A percentile compares a stretch with the other conserved stretches of the same genome.
Conservation (phyloP, 352 stramenopile species). For the Phytophthora sp. region DNA sequence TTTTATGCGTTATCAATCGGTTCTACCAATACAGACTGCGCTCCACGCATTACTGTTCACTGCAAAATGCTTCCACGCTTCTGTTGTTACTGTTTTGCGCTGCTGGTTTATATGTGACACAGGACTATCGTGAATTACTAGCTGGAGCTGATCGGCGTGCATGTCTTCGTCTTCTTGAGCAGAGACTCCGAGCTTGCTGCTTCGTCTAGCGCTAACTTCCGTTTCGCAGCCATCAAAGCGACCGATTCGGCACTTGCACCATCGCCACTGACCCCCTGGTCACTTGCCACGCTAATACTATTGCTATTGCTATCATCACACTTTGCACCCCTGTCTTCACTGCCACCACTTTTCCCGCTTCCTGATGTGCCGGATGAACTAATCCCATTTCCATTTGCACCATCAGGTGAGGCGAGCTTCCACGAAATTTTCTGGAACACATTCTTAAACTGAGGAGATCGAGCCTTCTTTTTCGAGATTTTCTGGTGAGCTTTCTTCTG, state of each 20-base stretch:
- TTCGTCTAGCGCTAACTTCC: slow-evolving; percentile 70
- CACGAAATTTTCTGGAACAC: slow-evolving; percentile 85
- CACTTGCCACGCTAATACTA: slow-evolving; percentile 44
- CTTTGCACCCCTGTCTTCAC: slow-evolving; percentile 13
- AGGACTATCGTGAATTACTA: slow-evolving; percentile 26
- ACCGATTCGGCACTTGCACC: slow-evolving; percentile 14
- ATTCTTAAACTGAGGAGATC: slow-evolving; percentile 73
- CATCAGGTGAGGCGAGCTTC: slow-evolving; percentile 42
- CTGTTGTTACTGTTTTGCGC: slow-evolving; percentile 26
- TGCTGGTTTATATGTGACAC: slow-evolving; percentile 28
- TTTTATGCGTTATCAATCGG: slow-evolving; percentile 43
- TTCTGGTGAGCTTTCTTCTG: slow-evolving; percentile 55
- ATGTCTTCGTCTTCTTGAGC: slow-evolving; percentile 78
- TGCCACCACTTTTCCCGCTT: slow-evolving; percentile 4
- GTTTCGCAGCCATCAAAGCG: slow-evolving; percentile 47
- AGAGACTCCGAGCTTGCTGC: slow-evolving; percentile 55
- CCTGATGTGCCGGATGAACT: slow-evolving; percentile 4
- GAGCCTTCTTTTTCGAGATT: slow-evolving; percentile 40
- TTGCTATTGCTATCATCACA: slow-evolving; percentile 36
- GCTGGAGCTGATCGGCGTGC: slow-evolving; percentile 73
- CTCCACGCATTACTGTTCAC: slow-evolving; percentile 23
- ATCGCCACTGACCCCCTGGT: slow-evolving; percentile 10
- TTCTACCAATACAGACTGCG: slow-evolving; percentile 38
- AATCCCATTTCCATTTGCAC: slow-evolving; percentile 13
- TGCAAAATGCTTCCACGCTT: slow-evolving; percentile 10